Base-by-base conservation (phyloP, 116 monocot species). In the Zostera marina region DNA sequence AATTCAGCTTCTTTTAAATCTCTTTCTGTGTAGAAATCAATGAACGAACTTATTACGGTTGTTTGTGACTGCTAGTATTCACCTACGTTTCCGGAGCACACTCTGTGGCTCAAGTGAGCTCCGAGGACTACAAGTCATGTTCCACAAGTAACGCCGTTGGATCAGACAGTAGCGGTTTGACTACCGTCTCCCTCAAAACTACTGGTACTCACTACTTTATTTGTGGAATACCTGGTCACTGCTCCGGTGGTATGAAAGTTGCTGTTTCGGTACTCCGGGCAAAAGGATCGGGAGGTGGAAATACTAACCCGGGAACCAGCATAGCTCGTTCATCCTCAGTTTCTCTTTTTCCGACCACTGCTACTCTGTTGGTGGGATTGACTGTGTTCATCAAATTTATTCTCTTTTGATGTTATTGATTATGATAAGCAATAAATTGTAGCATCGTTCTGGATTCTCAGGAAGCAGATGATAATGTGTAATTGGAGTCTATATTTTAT, bases 181-280 rank as follows among this genome's bases (percentile, higher is more conserved):
- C 86, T 11, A 73, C 67, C 12, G 40, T 82, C 67, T 7, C 68
- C 2, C 82, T 87, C 23, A 12, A 32, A 23, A 69, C 64, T 10
- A 5, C 72, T 0, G 86, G 82, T 4, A 68, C 64, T 57, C 78
- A 71, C 62, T 79, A 87, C 68, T 81, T 68, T 65, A 65, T 81
- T 22, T 87, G 86, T 61, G 60, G 73, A 9, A 38, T 79, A 0
- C 22, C 82, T 26, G 76, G 79, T 10, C 86, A 87, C 65, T 87
- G 82, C 66, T 22, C 42, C 64, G 62, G 65, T 21, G 86, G 86
- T 32, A 59, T 59, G 59, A 59, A 59, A 16, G 41, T 59, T 41
- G 2, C n/a, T 12, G 42, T 59, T 10, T 42, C 59, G 11, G 59
- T 59, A n/a, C n/a, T n/a, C 17, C 59, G 41, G 14, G 59, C 59